phyloP scores from a whole-genome alignment of 2,329 filamentous ascomycete genomes.

The Coniella lustricola region DNA sequence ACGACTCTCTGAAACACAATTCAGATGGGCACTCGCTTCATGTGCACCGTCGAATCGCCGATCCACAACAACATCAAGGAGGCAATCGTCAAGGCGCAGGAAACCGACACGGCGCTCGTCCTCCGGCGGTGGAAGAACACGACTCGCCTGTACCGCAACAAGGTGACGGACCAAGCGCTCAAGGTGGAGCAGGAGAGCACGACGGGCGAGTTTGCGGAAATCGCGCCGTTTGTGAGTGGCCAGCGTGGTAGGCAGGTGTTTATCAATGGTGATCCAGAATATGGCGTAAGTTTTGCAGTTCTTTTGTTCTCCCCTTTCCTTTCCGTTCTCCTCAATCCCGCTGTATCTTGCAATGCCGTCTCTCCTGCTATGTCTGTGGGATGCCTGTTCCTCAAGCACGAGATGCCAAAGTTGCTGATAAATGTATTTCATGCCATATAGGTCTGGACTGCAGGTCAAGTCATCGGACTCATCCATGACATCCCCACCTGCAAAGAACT shows the following conservation, averaged over 20 bases:
- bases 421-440: slow-evolving; percentile 26
- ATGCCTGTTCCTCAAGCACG: no score
- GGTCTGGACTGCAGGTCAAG: slow-evolving; percentile 96
- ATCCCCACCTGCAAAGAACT: slow-evolving; percentile 69
- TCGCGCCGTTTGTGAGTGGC: slow-evolving; percentile 81
- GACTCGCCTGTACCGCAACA: slow-evolving; percentile 79
- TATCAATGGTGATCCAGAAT: slow-evolving; percentile 82
- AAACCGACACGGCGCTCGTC: slow-evolving; percentile 86
- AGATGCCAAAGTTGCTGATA: no score
- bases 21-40: slow-evolving; percentile 89
- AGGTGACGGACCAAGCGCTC: slow-evolving; percentile 72
- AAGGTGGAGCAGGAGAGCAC: slow-evolving; percentile 77
- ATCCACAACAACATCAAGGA: slow-evolving; percentile 93
- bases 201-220: slow-evolving; percentile 81
- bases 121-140: slow-evolving; percentile 92
- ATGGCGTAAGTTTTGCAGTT: slow-evolving; percentile 57
- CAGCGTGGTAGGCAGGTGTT: slow-evolving; percentile 90
- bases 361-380: neutral
- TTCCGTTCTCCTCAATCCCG: neutral
- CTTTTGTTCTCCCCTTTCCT: neutral
- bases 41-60: slow-evolving; percentile 90
- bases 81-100: slow-evolving; percentile 77
- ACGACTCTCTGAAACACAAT: no score
- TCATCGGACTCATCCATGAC: slow-evolving; percentile 82
- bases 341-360: neutral